These are phyloP conservation scores for Diphasiastrum complanatum DNA, from an alignment of 83 land plant species.

Conservation along the genomic window DNA sequence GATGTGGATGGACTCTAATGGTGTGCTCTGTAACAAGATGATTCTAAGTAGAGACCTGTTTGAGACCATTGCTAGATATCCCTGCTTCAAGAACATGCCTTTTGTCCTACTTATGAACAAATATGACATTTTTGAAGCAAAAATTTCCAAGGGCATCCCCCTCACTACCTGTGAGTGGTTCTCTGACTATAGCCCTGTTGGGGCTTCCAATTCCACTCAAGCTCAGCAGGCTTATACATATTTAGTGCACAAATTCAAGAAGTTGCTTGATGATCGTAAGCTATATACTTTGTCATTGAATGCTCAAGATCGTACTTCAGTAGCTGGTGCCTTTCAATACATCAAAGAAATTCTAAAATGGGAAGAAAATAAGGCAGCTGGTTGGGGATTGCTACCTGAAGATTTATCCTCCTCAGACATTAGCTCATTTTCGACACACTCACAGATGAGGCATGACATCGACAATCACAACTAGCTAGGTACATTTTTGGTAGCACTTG, in stretches of 20 bases:
- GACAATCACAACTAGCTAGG: no score
- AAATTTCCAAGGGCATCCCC: conserved; percentile 43
- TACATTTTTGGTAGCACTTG: no score
- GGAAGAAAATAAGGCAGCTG: conserved; percentile 70
- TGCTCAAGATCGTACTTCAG: conserved; percentile 47
- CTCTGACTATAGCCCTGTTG: conserved; percentile 67
- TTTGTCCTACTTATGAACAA: conserved; percentile 77
- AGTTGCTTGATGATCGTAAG: conserved; percentile 32
- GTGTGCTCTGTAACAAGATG: conserved; percentile 67
- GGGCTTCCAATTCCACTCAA: conserved; percentile 36
- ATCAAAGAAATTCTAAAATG: conserved; percentile 70
- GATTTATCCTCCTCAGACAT: conserved; percentile 72
- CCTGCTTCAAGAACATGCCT: conserved; percentile 66
- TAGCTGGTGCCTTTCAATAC: conserved; percentile 59
- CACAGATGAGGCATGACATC: no score
- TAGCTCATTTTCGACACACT: conserved; percentile 87
- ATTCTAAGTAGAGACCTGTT: conserved; percentile 49
- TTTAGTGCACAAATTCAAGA: conserved; percentile 74
- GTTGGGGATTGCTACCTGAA: conserved; percentile 42
- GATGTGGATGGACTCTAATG: conserved; percentile 38
- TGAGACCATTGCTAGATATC: conserved; percentile 64
- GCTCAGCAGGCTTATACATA: conserved; percentile 79
- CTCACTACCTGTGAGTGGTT: conserved; percentile 70
- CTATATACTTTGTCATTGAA: conserved; percentile 50
- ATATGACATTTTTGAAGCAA: conserved; percentile 73